Evolutionary conservation across 2,329 filamentous ascomycete species (phyloP).

Genomic region (Talaromyces sp.): DNA sequence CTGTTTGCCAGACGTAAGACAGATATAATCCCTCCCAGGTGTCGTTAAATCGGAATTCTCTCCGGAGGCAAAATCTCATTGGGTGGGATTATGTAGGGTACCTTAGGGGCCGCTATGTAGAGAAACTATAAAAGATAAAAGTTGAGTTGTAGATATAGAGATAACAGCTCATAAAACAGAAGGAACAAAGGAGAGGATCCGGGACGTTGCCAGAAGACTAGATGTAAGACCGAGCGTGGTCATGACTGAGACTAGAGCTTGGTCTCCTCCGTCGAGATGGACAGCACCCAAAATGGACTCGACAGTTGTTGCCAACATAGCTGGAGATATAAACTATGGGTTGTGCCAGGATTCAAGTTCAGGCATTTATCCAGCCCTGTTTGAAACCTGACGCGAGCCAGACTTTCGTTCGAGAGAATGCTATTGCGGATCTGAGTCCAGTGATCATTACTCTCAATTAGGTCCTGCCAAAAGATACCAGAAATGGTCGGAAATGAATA

Average conservation of each 20-base stretch:
- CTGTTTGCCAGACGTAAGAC: background rate
- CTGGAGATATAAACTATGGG: background rate
- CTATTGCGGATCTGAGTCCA: background rate
- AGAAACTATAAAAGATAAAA: slow-evolving; percentile 7
- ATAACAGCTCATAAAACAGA: background rate
- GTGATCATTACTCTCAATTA: background rate
- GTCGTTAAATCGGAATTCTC: background rate
- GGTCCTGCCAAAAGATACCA: background rate
- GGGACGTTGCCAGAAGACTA: slow-evolving; percentile 8
- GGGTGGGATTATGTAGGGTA: background rate
- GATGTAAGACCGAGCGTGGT: slow-evolving; percentile 5
- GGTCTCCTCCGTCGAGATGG: slow-evolving; percentile 12
- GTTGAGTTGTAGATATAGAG: background rate
- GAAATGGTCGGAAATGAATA: background rate
- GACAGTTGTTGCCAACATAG: slow-evolving; percentile 11
- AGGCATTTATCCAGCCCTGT: background rate
- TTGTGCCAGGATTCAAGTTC: background rate
- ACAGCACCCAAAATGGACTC: slow-evolving; percentile 16
- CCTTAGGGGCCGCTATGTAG: background rate
- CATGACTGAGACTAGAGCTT: slow-evolving; percentile 9
- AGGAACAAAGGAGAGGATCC: background rate
- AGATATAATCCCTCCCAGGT: background rate
- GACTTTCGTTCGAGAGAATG: background rate
- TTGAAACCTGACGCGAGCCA: background rate
- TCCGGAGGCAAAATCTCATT: background rate